Percentiles rank a stretch among this genome's conserved stretches.
phyloP scores from a whole-genome alignment of 2,329 filamentous ascomycete species.

The Diaporthe sp. region DNA sequence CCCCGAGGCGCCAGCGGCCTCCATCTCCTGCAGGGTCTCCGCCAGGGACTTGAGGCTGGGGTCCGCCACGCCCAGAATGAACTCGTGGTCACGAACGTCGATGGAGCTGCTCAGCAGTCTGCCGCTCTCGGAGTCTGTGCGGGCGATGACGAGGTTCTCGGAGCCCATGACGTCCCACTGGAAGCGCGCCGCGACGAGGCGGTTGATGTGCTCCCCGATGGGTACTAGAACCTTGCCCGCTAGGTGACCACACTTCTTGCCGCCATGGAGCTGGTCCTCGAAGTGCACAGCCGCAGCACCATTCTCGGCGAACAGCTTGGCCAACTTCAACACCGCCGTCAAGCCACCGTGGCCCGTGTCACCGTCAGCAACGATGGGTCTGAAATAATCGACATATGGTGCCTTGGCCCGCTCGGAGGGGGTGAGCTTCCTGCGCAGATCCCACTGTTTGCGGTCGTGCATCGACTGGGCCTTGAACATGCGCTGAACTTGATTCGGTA shows the following conservation, averaged over 20 bases:
- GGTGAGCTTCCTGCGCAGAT: constrained; percentile 83
- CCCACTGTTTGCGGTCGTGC: constrained; percentile 97
- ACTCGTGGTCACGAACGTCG: constrained; percentile 96
- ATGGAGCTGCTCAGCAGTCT: constrained; percentile 91
- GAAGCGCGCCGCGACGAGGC: constrained; percentile 90
- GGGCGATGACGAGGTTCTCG: constrained; percentile 94
- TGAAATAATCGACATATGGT: constrained; percentile 91
- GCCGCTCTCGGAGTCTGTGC: constrained; percentile 95
- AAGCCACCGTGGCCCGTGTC: constrained; percentile 96
- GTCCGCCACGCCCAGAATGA: constrained; percentile 89
- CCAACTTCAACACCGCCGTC: constrained; percentile 93
- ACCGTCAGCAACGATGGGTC: constrained; percentile 95
- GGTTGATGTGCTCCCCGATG: constrained; percentile 95
- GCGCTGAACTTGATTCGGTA: constrained; percentile 97
- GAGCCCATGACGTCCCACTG: constrained; percentile 99
- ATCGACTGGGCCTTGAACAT: constrained; percentile 96
- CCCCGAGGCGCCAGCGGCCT: constrained; percentile 81
- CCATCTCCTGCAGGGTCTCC: constrained; percentile 92
- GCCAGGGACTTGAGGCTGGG: constrained; percentile 82
- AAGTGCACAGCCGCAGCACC: constrained; percentile 97
- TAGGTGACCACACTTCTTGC: constrained; percentile 98
- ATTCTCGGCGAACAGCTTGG: constrained; percentile 97
- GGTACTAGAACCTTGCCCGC: constrained; percentile 97
- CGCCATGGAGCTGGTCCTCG: constrained; percentile 96
- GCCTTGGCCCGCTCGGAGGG: constrained; percentile 79